Percentiles rank a stretch among this genome's conserved stretches.
These are phyloP conservation scores for Neocatenulostroma microsporum DNA, from an alignment of 2,329 filamentous ascomycete species.

Conservation along the genomic window DNA sequence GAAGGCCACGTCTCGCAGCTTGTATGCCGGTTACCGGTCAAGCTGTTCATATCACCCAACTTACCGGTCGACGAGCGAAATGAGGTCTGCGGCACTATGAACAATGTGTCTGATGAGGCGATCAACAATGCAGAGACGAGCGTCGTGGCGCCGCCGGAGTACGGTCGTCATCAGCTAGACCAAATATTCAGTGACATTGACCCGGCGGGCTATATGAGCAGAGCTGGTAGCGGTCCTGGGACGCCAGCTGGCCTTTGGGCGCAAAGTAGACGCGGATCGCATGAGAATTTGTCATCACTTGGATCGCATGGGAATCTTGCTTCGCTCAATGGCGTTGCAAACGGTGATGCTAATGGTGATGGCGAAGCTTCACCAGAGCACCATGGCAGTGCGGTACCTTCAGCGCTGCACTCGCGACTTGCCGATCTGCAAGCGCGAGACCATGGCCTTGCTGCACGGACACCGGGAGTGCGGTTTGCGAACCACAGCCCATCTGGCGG, in stretches of 20 bases:
- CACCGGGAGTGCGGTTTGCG: conserved; percentile 18
- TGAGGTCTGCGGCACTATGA: conserved; percentile 53
- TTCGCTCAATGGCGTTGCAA: conserved; percentile 44
- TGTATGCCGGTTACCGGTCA: conserved; percentile 80
- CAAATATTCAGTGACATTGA: conserved; percentile 85
- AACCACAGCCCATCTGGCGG: conserved; percentile 26
- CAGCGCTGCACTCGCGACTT: conserved; percentile 63
- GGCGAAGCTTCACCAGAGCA: conserved; percentile 40
- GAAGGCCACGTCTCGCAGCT: conserved; percentile 93
- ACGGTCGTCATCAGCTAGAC: conserved; percentile 83
- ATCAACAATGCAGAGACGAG: conserved; percentile 48
- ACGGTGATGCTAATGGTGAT: conserved; percentile 37
- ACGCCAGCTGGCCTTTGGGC: conserved; percentile 64
- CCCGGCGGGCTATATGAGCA: conserved; percentile 61
- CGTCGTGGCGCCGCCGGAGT: conserved; percentile 76
- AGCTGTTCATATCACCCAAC: conserved; percentile 92
- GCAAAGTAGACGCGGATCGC: conserved; percentile 62
- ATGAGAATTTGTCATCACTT: conserved; percentile 68
- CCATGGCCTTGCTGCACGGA: conserved; percentile 21
- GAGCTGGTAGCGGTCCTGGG: conserved; percentile 46
- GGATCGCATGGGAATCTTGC: conserved; percentile 76
- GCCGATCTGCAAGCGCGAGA: conserved; percentile 43
- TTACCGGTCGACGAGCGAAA: conserved; percentile 83
- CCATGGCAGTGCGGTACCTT: conserved; percentile 45
- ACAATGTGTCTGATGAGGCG: conserved; percentile 32